A percentile compares a stretch with the other conserved stretches of the same genome.
Evolutionary conservation across 2,329 filamentous ascomycete species (phyloP).

Genomic region (Ophiostoma quercus): DNA sequence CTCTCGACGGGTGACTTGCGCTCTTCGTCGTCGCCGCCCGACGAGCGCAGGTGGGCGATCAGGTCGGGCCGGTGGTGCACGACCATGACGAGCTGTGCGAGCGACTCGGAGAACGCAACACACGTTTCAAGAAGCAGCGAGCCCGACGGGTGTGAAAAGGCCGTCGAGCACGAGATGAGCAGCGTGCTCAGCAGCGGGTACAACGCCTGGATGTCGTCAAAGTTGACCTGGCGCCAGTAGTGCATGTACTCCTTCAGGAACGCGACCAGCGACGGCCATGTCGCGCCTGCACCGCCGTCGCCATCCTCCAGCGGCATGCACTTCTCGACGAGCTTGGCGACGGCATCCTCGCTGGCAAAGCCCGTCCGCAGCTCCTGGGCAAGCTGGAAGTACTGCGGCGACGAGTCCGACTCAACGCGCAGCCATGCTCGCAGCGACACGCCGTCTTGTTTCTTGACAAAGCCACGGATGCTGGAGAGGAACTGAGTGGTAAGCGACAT

Average conservation of each 20-base stretch:
- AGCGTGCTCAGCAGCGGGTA: constrained; percentile 70
- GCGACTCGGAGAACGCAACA: constrained; percentile 71
- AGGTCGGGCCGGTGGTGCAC: constrained; percentile 77
- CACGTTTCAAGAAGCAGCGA: constrained; percentile 77
- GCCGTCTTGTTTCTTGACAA: constrained; percentile 45
- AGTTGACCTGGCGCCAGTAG: constrained; percentile 76
- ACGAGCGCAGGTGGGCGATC: constrained; percentile 51
- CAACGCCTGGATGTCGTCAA: constrained; percentile 66
- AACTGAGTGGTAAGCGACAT: constrained; percentile 29
- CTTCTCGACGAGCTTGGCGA: constrained; percentile 60
- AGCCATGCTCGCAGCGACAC: constrained; percentile 63
- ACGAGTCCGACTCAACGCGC: constrained; percentile 66
- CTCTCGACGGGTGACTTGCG: constrained; percentile 77
- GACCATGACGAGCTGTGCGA: constrained; percentile 77
- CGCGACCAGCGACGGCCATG: constrained; percentile 70
- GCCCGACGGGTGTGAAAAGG: constrained; percentile 73
- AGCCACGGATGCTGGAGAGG: constrained; percentile 27
- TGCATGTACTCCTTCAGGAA: constrained; percentile 78
- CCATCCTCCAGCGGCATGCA: constrained; percentile 61
- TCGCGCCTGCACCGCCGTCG: constrained; percentile 56
- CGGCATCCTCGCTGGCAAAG: constrained; percentile 48
- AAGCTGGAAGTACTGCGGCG: constrained; percentile 62
- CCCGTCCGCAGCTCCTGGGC: constrained; percentile 58
- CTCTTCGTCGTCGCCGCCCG: constrained; percentile 55
- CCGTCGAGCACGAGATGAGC: constrained; percentile 63